Evolutionary conservation across 495 filamentous ascomycete genomes (phyloP), one percentile per base, ranked within the genome.

Genomic region (Penicillium paradoxum): DNA sequence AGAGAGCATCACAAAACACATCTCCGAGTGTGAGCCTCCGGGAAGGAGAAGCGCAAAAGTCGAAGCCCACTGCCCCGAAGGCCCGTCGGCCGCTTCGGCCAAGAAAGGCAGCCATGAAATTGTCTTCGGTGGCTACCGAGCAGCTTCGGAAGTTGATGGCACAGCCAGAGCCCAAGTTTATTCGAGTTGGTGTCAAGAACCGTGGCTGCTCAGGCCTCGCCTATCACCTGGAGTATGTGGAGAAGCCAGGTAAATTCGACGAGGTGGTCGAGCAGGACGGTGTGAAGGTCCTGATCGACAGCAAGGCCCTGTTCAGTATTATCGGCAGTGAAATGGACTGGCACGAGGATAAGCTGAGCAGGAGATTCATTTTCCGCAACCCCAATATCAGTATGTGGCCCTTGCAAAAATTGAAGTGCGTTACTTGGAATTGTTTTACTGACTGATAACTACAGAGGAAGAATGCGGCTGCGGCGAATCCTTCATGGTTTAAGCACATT

Each of bases 291-390:
- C 63, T 98, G 69, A 89, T 98, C 48, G 93, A 98, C 72, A 91
- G 87, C 73, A 97, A 96, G 73, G 93, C 93, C 53, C 73, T 98
- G 52, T 93, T 98, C 60, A 96, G 89, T 65, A 96, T 98, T 38
- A 96, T 98, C 67, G 93, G 95, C 8, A 96, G 88, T 60, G 93
- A 97, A 77, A 98, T 98, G 93, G 93, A 98, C 65, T 98, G 91
- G 92, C 81, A 92, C 2, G 91, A 97, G 71, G 95, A 97, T 62
- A 95, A 92, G 70, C 66, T 98, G 60, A 95, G 83, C 65, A 79
- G 85, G 63, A 76, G 86, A 60, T 98, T 98, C 74, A 84, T 96
- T 54, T 98, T 98, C 71, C 82, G 82, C 64, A 98, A 98, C 71
- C 93, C 93, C 27, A 98, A 98, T 66, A 97, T 97, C 63, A 97